These are phyloP conservation scores for Clarkia xantiana DNA, from an alignment of 345 rosid species.

Conservation along the genomic window DNA sequence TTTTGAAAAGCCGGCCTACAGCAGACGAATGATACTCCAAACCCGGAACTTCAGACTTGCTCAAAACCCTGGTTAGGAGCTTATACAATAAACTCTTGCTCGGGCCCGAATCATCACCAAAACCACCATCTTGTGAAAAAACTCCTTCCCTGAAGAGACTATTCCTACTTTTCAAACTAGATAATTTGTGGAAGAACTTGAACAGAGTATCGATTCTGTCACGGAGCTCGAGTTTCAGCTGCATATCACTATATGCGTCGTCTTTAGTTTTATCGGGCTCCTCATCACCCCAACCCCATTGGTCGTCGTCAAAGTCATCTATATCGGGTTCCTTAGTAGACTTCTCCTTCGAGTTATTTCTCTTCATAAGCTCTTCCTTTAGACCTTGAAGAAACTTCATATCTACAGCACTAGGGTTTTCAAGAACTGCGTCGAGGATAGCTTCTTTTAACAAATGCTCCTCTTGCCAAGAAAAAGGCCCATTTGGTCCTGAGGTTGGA, in stretches of 20 bases:
- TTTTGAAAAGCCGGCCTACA: conserved; percentile 86
- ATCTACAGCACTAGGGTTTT: conserved; percentile 51
- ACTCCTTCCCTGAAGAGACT: conserved; percentile 37
- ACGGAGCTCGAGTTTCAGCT: conserved; percentile 73
- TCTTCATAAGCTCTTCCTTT: conserved; percentile 51
- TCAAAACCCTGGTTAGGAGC: conserved; percentile 45
- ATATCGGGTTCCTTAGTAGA: conserved; percentile 32
- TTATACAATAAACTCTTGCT: conserved; percentile 58
- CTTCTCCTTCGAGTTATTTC: conserved; percentile 23
- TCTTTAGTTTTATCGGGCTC: conserved; percentile 34
- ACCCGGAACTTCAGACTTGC: conserved; percentile 54
- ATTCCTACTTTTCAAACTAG: conserved; percentile 39
- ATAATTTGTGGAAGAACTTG: conserved; percentile 64
- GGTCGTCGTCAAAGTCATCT: conserved; percentile 89
- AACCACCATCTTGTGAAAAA: conserved; percentile 36
- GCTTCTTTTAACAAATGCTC: conserved; percentile 89
- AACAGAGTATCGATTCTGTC: conserved; percentile 81
- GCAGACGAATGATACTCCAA: conserved; percentile 92
- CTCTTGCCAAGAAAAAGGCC: conserved; percentile 98
- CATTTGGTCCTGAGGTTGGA: conserved; percentile 73
- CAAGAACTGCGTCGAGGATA: conserved; percentile 58
- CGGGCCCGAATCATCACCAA: conserved; percentile 32
- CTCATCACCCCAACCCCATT: conserved; percentile 99
- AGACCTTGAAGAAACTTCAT: conserved; percentile 65
- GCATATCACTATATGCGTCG: conserved; percentile 55